Base-by-base conservation (phyloP, 192 early-diverging fungal species). In the Umbelopsis ramanniana region DNA sequence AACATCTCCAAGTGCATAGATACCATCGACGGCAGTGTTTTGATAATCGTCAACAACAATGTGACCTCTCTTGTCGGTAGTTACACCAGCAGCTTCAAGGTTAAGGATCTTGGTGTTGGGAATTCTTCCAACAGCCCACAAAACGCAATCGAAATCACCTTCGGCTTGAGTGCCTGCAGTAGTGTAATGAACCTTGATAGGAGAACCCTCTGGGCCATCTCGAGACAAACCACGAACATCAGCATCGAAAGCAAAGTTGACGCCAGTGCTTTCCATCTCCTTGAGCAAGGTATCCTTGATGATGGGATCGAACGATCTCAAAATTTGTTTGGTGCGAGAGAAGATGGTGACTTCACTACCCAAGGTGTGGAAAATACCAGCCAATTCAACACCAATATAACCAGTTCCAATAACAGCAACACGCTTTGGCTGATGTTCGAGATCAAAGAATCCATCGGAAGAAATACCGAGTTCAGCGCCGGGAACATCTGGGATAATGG, bases 371-470 rank as follows among this genome's bases (percentile, higher is more conserved):
- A 98, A 96, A 70, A 99, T 93, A 40, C 96, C 95, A 9, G 95
- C 96, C 11, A 99, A 83, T 77, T 99, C 98, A 57, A 99, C 82
- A 70, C 94, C 98, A 82, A 99, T 99, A 79, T 99, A 99, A 3
- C 97, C 95, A 10, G 94, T 93, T 29, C 94, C 94, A 24, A 93
- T 89, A 24, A 96, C 90, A 45, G 90, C 87, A n/a, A 97, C 93
- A 78, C 91, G 89, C 85, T 96, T 95, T 55, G 97, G 97, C 79
- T 95, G 88, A 35, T 91, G 70, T 70, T 95, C 90, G 46, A 99
- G 85, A 38, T 96, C 93, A 86, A 99, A 99, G 85, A 99, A 99
- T 12, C 93, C 93, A 82, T 99, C 97, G 60, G 90, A 92, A 72
- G 89, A 90, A 69, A 99, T 95, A 54, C 96, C 97, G 45, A 86